phyloP scores from a whole-genome alignment of 192 early-diverging fungal genomes.

The Coemansia umbellata region DNA sequence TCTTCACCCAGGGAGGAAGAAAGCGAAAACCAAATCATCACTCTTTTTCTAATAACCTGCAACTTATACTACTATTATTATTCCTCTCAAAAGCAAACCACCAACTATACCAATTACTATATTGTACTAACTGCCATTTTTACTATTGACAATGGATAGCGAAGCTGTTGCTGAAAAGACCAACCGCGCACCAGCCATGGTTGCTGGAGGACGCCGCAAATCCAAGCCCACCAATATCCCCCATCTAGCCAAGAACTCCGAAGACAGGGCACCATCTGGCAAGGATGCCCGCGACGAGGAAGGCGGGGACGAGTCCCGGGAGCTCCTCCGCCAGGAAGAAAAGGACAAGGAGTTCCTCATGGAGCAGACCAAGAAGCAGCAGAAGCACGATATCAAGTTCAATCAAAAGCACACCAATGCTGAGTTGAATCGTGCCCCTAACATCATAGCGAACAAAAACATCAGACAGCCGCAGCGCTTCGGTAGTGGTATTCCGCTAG shows the following conservation, averaged over 20 bases:
- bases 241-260: constrained; percentile 7
- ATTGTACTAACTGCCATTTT: constrained; percentile 1
- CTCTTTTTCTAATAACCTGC: too few species aligned
- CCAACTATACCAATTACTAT: neutral
- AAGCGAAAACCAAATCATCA: too few species aligned
- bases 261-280: neutral
- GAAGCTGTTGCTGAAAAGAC: neutral
- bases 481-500: constrained; percentile 11
- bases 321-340: constrained; percentile 29
- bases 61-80: too few species aligned
- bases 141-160: too few species aligned
- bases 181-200: constrained; percentile 6
- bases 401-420: too few species aligned
- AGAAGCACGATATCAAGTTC: constrained; percentile 11
- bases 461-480: constrained; percentile 38
- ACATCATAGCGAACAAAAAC: constrained; percentile 12
- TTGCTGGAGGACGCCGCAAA: constrained; percentile 35
- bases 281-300: constrained; percentile 22
- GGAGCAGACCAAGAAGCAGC: constrained; percentile 18
- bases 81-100: too few species aligned
- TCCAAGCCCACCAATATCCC: constrained; percentile 14
- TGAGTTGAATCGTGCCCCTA: constrained; percentile 11
- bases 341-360: constrained; percentile 18
- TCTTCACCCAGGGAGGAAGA: too few species aligned
- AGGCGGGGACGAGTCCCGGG: constrained; percentile 10